Conservation (phyloP, 345 rosid genomes). For the Eucalyptus urophylla region DNA sequence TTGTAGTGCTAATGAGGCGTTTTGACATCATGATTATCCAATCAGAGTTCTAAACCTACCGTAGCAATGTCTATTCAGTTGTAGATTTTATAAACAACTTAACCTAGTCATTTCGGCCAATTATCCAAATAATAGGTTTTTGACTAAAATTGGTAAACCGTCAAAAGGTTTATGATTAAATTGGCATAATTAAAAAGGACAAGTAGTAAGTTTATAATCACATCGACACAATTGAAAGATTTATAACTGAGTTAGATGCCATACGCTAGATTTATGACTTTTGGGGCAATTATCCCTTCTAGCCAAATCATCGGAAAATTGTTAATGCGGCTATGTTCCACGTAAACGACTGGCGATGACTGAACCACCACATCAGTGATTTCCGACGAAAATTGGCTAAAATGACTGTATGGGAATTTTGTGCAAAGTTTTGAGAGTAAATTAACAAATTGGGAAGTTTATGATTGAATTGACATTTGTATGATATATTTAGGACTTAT, state of each 20-base stretch:
- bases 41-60: background rate
- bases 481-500: background rate
- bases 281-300: too few species aligned
- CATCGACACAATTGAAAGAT: accelerated
- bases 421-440: accelerated
- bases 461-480: background rate
- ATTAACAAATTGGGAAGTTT: background rate
- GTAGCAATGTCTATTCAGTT: background rate
- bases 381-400: accelerated
- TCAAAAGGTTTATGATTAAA: too few species aligned
- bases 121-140: too few species aligned
- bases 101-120: too few species aligned
- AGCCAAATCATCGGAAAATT: accelerated
- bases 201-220: accelerated
- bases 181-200: too few species aligned
- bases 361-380: accelerated
- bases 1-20: background rate
- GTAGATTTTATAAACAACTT: background rate
- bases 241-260: accelerated
- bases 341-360: accelerated
- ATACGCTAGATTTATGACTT: too few species aligned
- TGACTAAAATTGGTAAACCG: too few species aligned
- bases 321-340: accelerated
- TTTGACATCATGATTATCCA: background rate
- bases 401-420: background rate